phyloP scores from a whole-genome alignment of 2,329 filamentous ascomycete species.

The Fusarium multiceps region DNA sequence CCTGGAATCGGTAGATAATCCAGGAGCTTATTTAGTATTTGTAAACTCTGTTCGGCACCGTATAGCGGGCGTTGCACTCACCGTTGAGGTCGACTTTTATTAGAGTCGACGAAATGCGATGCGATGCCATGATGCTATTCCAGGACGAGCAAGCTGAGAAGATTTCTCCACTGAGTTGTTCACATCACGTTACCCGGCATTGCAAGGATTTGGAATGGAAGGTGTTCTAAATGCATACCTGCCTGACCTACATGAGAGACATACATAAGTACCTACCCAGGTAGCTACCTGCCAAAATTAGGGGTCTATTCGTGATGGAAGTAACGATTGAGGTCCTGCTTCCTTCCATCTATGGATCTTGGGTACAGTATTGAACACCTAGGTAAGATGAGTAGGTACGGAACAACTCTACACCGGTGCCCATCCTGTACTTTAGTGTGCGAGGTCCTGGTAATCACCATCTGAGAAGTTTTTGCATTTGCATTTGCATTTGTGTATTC shows the following conservation, averaged over 20 bases:
- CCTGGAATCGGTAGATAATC: slow-evolving; percentile 35
- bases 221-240: slow-evolving; percentile 15
- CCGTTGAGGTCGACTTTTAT: slow-evolving; percentile 39
- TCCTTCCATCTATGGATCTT: background rate
- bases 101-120: slow-evolving; percentile 14
- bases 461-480: background rate
- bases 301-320: slow-evolving; percentile 4
- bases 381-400: background rate
- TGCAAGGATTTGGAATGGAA: slow-evolving; percentile 30
- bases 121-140: slow-evolving; percentile 18
- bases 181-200: slow-evolving; percentile 37
- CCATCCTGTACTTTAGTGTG: background rate
- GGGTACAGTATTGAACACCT: background rate
- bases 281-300: slow-evolving; percentile 4
- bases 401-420: background rate
- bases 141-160: slow-evolving; percentile 12
- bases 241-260: slow-evolving; percentile 9
- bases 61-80: slow-evolving; percentile 13
- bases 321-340: background rate
- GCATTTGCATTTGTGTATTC: background rate
- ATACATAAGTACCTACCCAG: slow-evolving; percentile 9
- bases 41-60: slow-evolving; percentile 23
- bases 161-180: slow-evolving; percentile 15
- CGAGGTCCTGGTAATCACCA: background rate
- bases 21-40: slow-evolving; percentile 17